Evolutionary conservation across 2,329 filamentous ascomycete species (phyloP), one percentile per base, ranked within the genome.

Genomic region (Aspergillus udagawae): DNA sequence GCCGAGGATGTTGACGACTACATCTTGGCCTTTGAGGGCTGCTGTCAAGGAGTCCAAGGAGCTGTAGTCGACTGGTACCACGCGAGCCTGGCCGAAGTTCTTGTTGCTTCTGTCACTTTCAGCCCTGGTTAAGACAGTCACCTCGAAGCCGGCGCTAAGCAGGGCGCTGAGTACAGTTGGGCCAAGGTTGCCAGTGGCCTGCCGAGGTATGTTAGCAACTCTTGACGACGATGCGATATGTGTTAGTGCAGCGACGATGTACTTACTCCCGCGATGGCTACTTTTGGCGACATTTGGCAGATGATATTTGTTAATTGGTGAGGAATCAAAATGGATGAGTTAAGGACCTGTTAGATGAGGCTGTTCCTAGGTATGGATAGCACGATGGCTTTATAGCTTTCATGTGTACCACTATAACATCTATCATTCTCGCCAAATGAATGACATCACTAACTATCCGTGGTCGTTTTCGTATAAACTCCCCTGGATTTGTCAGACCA

Each of bases 171-270:
- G 64, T 14, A 72, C 51, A 17, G 63, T 51, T 12, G 61, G 60
- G 35, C 69, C 70, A 17, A 71, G 62, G 41, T 68, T 70, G 17
- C 71, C 71, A 38, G 60, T 71, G 12, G 64, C 68, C 64, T 66
- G 51, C 4, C 17, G 1, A 35, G 0, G 32, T 35, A 32, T 3
- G 14, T 35, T 3, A 35, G 32, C 5, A 5, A 35, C 32, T 2
- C 12, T 35, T 14, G 12, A 23, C 9, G 27, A 14, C 6, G 6
- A 14, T 14, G 17, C 1, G 3, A 35, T 17, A 14, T 6, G 14
- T 35, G 8, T 10, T 29, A 3, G 28, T 9, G 28, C 2, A 29
- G 28, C 8, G 14, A 7, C 14, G 32, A 35, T 35, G 32, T 35
- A 14, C 32, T 35, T 17, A 35, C 32, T 35, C 32, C 32, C 4